Evolutionary conservation across 371 early-diverging fungal genomes (phyloP), one percentile per base, ranked within the genome.

Genomic region (Circinella minor): DNA sequence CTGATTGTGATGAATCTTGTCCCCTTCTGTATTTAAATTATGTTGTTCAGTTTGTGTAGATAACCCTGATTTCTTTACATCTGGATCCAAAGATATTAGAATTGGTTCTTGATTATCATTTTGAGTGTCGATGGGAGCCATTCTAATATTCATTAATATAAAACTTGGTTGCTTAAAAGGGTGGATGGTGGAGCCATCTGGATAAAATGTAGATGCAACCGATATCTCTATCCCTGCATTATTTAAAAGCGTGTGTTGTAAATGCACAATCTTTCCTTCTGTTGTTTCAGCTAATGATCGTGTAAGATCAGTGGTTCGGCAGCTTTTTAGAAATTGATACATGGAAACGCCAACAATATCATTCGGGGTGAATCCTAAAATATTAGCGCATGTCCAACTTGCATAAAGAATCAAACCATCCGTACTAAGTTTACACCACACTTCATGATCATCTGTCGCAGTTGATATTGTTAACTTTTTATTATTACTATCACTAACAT

Each of bases 401-500:
- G 76, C 75, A 71, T 85, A 83, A 10, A 93, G 78, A 37, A 88
- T 70, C 17, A 91, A 55, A 0, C 92, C 93, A 68, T 89, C 88
- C 2, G 74, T 62, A 38, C 88, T 85, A 0, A 91, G 55, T 65
- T 89, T 91, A 6, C 81, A 77, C 93, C 93, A 93, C 20, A 88
- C 81, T 63, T 84, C 85, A 20, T 69, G 60, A 51, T 77, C 74
- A 39, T 59, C 38, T n/a, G 57, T 1, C 15, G 15, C 1, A 3
- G 6, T 66, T 27, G 27, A 27, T 27, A 46, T 66, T 9, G 62
- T 38, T 61, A 11, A 14, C 7, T 27, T 27, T 27, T 11, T 43
- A 11, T 11, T 43, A 43, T 11, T 43, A 43, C 43, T 9, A 43
- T 43, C 3, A 43, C 43, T 43, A 43, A 9, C 43, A 43, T 6